A percentile compares a stretch with the other conserved stretches of the same genome.
phyloP scores from a whole-genome alignment of 2,329 filamentous ascomycete genomes.

The Cytospora piceicola region DNA sequence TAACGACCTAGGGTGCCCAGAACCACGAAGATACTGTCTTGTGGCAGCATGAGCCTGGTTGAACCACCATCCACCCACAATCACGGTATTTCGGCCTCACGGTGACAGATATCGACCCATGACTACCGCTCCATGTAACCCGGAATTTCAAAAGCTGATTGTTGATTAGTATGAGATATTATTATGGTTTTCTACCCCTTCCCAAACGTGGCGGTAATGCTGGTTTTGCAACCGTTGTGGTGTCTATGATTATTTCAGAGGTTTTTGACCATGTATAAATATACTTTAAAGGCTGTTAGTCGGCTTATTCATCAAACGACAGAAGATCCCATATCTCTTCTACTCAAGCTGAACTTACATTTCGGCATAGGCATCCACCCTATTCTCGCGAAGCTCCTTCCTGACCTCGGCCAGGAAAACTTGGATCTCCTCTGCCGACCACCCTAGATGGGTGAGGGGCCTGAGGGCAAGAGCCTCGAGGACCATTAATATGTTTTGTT shows the following conservation, averaged over 20 bases:
- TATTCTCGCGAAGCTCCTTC: slow-evolving; percentile 28
- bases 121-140: not conserved
- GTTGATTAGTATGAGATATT: not conserved
- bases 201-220: not conserved
- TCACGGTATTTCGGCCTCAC: not conserved
- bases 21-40: not conserved
- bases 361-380: slow-evolving; percentile 17
- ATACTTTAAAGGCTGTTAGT: not conserved
- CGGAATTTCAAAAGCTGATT: not conserved
- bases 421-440: slow-evolving; percentile 30
- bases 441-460: slow-evolving; percentile 18
- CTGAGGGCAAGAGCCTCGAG: slow-evolving; percentile 22
- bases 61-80: not conserved
- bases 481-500: slow-evolving; percentile 32
- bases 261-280: slow-evolving; percentile 12
- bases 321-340: not conserved
- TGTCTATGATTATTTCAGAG: not conserved
- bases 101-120: not conserved
- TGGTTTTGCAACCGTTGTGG: not conserved
- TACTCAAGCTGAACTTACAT: slow-evolving; percentile 3
- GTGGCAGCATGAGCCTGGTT: not conserved
- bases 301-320: too few relatives aligned
- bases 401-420: slow-evolving; percentile 27
- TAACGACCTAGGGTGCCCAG: not conserved
- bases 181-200: not conserved